phyloP scores from a whole-genome alignment of 2,329 filamentous ascomycete genomes.

The Cladophialophora yegresii region DNA sequence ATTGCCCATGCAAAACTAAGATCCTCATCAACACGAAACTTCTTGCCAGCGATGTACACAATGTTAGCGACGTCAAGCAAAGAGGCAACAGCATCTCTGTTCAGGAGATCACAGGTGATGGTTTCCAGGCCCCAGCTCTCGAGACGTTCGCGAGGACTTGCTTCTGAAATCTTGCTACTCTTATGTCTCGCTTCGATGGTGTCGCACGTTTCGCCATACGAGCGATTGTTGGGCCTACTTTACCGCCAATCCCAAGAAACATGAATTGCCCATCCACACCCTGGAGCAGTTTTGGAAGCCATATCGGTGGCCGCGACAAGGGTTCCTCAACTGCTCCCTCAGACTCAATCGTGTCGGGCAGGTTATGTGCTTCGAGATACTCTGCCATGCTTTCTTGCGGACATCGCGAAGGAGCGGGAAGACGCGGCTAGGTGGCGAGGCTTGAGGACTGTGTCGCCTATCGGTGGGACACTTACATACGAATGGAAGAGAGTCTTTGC shows the following conservation, averaged over 20 bases:
- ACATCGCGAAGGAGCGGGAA: background rate
- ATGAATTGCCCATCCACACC: constrained; percentile 3
- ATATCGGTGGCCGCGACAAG: constrained; percentile 1
- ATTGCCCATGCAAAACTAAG: constrained; percentile 8
- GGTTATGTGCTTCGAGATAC: constrained; percentile 3
- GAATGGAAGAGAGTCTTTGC: background rate
- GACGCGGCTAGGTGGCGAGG: background rate
- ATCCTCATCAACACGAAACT: constrained; percentile 4
- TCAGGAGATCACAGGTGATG: constrained; percentile 1
- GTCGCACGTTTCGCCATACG: constrained; percentile 8
- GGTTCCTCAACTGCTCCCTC: background rate
- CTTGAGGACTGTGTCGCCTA: background rate
- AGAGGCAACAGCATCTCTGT: background rate
- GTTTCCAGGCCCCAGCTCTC: constrained; percentile 11
- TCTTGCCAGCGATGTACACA: constrained; percentile 9
- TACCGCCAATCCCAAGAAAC: constrained; percentile 6
- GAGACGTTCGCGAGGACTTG: constrained; percentile 3
- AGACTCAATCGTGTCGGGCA: constrained; percentile 6
- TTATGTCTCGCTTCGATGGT: constrained; percentile 2
- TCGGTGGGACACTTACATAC: background rate
- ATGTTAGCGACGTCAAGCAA: constrained; percentile 1
- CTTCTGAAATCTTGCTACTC: constrained; percentile 5
- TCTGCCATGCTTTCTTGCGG: background rate
- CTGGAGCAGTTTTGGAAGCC: constrained; percentile 1
- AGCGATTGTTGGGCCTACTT: constrained; percentile 6